A percentile compares a stretch with the other conserved stretches of the same genome.
These are phyloP conservation scores for Ramaria sp. DNA, from an alignment of 768 basidiomycete species.

Conservation along the genomic window DNA sequence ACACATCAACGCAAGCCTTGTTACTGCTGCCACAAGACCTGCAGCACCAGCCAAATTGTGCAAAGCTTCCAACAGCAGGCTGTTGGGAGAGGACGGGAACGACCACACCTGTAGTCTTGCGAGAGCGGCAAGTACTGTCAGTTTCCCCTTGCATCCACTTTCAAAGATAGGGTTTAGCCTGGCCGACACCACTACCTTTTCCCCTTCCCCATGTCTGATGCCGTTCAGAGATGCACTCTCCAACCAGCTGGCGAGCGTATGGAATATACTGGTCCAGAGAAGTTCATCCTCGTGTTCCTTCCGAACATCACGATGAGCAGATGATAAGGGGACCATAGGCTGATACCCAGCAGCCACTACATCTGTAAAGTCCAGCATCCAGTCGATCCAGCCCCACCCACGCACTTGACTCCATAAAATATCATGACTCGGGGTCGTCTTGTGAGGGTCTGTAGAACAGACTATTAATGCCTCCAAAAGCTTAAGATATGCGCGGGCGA, in stretches of 20 bases:
- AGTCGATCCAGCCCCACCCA: conserved; percentile 67
- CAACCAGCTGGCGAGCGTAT: conserved; percentile 53
- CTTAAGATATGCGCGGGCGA: conserved; percentile 39
- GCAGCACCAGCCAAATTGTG: not conserved
- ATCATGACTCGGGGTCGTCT: conserved; percentile 76
- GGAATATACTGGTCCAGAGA: conserved; percentile 35
- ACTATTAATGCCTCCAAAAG: conserved; percentile 64
- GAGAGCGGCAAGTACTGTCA: not conserved
- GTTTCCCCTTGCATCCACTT: not conserved
- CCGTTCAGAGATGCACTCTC: conserved; percentile 71
- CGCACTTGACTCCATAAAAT: conserved; percentile 81
- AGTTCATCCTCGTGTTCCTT: not conserved
- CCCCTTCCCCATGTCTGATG: conserved; percentile 51
- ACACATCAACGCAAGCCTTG: not conserved
- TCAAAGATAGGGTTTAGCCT: not conserved
- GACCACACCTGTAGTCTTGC: not conserved
- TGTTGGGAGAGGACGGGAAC: not conserved
- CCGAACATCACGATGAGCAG: not conserved
- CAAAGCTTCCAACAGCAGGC: not conserved
- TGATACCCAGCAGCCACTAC: not conserved
- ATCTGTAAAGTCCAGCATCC: conserved; percentile 27
- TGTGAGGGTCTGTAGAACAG: conserved; percentile 86
- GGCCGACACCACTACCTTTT: conserved; percentile 31
- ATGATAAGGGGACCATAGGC: not conserved
- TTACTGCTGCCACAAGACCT: not conserved